Evolutionary conservation across 2,329 filamentous ascomycete genomes (phyloP).

Genomic region (Diaporthe nobilis): DNA sequence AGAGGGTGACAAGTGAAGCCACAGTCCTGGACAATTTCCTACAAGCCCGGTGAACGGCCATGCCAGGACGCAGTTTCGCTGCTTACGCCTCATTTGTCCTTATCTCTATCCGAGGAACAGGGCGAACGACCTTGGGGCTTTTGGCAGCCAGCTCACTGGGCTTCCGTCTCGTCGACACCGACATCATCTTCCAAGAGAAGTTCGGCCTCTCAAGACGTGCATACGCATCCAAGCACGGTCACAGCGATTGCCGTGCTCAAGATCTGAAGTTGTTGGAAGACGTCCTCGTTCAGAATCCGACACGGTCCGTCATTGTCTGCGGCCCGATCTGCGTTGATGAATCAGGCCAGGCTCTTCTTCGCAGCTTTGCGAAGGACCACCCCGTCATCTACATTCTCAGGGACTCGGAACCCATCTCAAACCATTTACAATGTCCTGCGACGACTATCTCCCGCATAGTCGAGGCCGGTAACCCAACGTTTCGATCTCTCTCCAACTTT

Average conservation of each 20-base stretch:
- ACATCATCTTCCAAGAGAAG: slow-evolving; percentile 69
- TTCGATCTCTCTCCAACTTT: slow-evolving; percentile 6
- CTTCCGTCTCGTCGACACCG: slow-evolving; percentile 72
- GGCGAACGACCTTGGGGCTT: slow-evolving; percentile 23
- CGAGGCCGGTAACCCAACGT: neutral
- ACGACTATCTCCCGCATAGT: neutral
- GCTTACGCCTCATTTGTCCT: slow-evolving; percentile 21
- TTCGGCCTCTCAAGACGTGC: slow-evolving; percentile 67
- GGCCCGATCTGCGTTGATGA: slow-evolving; percentile 66
- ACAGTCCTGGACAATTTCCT: neutral
- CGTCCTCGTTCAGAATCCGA: slow-evolving; percentile 63
- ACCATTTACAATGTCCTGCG: neutral
- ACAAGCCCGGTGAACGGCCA: neutral
- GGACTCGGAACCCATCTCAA: neutral
- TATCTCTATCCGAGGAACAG: slow-evolving; percentile 4
- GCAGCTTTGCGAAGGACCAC: slow-evolving; percentile 67
- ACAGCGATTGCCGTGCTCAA: neutral
- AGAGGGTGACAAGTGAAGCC: neutral
- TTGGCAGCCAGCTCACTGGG: slow-evolving; percentile 47
- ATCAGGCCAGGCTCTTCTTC: slow-evolving; percentile 65
- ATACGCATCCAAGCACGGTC: slow-evolving; percentile 64
- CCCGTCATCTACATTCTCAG: slow-evolving; percentile 70
- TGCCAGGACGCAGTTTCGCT: slow-evolving; percentile 18
- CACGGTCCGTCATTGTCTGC: slow-evolving; percentile 72
- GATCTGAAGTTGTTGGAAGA: neutral